phyloP scores from a whole-genome alignment of 371 early-diverging fungal species.

The Syncephalastrum racemosum region DNA sequence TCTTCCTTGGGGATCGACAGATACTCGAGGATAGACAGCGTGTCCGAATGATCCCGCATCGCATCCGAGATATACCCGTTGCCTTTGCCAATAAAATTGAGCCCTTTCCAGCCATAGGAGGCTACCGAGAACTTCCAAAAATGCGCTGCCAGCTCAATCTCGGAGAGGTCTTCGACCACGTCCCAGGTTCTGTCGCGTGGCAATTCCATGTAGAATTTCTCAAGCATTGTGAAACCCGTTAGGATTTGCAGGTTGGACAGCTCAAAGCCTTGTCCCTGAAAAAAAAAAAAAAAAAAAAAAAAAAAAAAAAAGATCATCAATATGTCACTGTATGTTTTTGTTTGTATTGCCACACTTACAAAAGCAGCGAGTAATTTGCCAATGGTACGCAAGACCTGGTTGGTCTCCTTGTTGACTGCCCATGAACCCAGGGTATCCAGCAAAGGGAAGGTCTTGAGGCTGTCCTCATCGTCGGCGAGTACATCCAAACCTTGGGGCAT shows the following conservation, averaged over 20 bases:
- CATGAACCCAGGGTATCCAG: conserved; percentile 45
- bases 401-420: conserved; percentile 60
- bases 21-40: conserved; percentile 68
- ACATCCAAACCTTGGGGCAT: conserved; percentile 6
- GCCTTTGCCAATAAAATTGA: conserved; percentile 78
- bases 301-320: too few relatives aligned
- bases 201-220: conserved; percentile 55
- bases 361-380: conserved; percentile 66
- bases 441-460: conserved; percentile 27
- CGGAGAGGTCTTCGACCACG: conserved; percentile 42
- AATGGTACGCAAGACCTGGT: conserved; percentile 66
- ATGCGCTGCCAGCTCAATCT: conserved; percentile 58
- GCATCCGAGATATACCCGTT: conserved; percentile 71
- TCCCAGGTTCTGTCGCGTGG: conserved; percentile 47
- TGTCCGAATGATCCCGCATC: conserved; percentile 70
- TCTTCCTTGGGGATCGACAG: conserved; percentile 69
- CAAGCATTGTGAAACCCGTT: conserved; percentile 66
- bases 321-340: too few relatives aligned
- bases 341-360: conserved; percentile 33
- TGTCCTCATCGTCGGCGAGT: conserved; percentile 31
- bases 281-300: too few relatives aligned
- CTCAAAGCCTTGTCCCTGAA: conserved; percentile 78
- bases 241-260: conserved; percentile 74
- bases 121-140: conserved; percentile 68
- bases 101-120: conserved; percentile 82